Percentiles rank a stretch among this genome's conserved stretches.
Conservation (phyloP, 352 stramenopile species). For the Detonula confervacea region DNA sequence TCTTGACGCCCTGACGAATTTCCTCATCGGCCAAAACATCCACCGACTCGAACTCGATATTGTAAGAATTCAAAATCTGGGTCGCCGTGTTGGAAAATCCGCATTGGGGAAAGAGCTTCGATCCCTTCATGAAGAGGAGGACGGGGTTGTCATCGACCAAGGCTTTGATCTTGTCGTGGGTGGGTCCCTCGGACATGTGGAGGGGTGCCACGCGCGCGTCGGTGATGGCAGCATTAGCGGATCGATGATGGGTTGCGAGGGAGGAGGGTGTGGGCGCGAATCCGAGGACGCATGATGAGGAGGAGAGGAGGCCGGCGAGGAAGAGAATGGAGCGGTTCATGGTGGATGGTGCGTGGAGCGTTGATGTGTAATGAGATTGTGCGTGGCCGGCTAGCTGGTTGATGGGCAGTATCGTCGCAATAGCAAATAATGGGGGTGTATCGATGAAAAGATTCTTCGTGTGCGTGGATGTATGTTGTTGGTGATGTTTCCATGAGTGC, state of each 20-base stretch:
- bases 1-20: slow-evolving; percentile 97
- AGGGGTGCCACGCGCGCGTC: not conserved
- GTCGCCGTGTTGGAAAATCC: slow-evolving; percentile 97
- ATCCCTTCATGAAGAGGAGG: slow-evolving; percentile 99
- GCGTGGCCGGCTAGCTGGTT: too few relatives aligned
- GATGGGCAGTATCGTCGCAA: too few relatives aligned
- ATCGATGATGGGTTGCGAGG: not conserved
- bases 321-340: slow-evolving; percentile 39
- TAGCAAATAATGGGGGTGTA: too few relatives aligned
- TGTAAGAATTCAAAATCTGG: slow-evolving; percentile 90
- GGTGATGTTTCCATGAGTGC: too few relatives aligned
- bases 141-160: slow-evolving; percentile 89
- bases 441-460: too few relatives aligned
- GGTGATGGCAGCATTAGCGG: not conserved
- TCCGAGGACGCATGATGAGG: slow-evolving; percentile 17
- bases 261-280: slow-evolving; percentile 28
- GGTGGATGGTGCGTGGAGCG: not conserved
- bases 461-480: too few relatives aligned
- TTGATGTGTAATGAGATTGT: not conserved
- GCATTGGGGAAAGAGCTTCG: slow-evolving; percentile 95
- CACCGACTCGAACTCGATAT: slow-evolving; percentile 94
- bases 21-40: slow-evolving; percentile 92
- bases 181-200: slow-evolving; percentile 21
- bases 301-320: slow-evolving; percentile 22
- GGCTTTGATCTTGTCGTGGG: slow-evolving; percentile 55